A percentile compares a stretch with the other conserved stretches of the same genome.
Conservation (phyloP, 805 yeast species). For the Cephaloascus albidus region DNA sequence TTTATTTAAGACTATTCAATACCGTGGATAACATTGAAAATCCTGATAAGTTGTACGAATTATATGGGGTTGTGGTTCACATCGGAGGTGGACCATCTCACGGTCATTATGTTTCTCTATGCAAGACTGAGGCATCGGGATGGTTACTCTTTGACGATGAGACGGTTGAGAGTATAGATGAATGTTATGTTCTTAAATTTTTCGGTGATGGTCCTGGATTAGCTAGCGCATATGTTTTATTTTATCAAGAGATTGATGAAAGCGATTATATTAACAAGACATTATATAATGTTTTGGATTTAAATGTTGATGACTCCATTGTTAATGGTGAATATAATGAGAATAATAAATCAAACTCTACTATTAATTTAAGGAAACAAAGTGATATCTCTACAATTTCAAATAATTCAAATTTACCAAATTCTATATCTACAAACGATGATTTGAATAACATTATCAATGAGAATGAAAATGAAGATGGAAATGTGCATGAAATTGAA, state of each 20-base stretch:
- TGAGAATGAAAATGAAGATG: background rate
- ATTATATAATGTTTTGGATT: slow-evolving; percentile 16
- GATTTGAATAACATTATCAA: background rate
- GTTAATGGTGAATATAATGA: background rate
- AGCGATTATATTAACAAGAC: slow-evolving; percentile 15
- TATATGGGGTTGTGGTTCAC: slow-evolving; percentile 84
- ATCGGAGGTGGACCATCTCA: slow-evolving; percentile 97
- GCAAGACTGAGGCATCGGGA: slow-evolving; percentile 67
- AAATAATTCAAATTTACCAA: background rate
- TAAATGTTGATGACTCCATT: background rate
- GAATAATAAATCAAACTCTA: background rate
- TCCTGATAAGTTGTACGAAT: slow-evolving; percentile 55
- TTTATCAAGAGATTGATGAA: slow-evolving; percentile 57
- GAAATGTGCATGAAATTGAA: no score
- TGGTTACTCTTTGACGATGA: slow-evolving; percentile 97
- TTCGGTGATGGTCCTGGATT: slow-evolving; percentile 84
- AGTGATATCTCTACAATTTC: background rate
- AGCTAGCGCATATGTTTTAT: slow-evolving; percentile 86
- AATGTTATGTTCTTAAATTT: slow-evolving; percentile 71
- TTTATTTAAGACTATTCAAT: slow-evolving; percentile 57
- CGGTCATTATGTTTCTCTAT: slow-evolving; percentile 88
- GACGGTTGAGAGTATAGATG: slow-evolving; percentile 82
- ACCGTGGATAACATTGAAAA: slow-evolving; percentile 48
- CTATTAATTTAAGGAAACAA: background rate
- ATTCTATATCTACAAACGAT: background rate